Evolutionary conservation across 768 basidiomycete genomes (phyloP).

Genomic region (Boletus rufocinnamomeus): DNA sequence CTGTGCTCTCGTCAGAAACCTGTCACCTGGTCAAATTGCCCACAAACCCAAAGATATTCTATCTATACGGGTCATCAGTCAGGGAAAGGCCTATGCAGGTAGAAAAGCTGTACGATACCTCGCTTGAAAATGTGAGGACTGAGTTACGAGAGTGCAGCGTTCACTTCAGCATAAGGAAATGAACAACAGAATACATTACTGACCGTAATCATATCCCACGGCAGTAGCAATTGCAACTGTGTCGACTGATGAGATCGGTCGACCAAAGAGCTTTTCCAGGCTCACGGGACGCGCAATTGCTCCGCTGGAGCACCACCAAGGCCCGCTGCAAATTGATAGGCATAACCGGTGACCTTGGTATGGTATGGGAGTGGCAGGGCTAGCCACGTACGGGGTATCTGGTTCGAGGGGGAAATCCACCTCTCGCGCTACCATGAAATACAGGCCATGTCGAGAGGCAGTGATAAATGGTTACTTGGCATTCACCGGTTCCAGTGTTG

Average conservation of each 20-base stretch:
- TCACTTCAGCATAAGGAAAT: neutral
- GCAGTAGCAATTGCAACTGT: conserved; percentile 8
- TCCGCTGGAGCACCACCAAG: neutral
- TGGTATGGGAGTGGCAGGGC: neutral
- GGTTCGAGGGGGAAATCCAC: neutral
- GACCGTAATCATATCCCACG: conserved; percentile 13
- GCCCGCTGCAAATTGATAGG: neutral
- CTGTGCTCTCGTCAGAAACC: conserved; percentile 6
- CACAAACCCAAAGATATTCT: conserved; percentile 18
- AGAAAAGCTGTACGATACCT: conserved; percentile 4
- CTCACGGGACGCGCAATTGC: conserved; percentile 2
- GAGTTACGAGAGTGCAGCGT: too few relatives aligned
- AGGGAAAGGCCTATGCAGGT: neutral
- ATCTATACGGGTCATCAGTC: neutral
- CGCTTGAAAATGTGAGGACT: conserved; percentile 14
- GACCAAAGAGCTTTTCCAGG: neutral
- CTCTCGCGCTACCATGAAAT: neutral
- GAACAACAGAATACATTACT: neutral
- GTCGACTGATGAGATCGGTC: neutral
- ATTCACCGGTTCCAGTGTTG: neutral
- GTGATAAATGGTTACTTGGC: neutral
- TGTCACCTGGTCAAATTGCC: too few relatives aligned
- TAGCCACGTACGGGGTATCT: neutral
- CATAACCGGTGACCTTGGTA: neutral
- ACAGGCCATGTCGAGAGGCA: neutral